These are phyloP conservation scores for Populus pruinosa DNA, from an alignment of 345 rosid genomes.

Conservation along the genomic window DNA sequence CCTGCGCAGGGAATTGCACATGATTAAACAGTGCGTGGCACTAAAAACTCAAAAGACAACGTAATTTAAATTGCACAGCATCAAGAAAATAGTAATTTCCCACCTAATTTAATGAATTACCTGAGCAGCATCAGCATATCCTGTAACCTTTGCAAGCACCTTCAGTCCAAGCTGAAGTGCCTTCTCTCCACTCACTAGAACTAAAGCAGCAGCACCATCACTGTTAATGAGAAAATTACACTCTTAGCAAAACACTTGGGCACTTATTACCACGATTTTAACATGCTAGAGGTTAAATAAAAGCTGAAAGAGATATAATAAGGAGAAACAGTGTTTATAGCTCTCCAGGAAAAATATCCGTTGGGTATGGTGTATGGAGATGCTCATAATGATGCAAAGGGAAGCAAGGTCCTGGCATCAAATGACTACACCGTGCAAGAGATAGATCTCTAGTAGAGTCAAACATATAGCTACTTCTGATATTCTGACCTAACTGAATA, in stretches of 20 bases:
- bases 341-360: background rate
- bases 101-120: slow-evolving; percentile 32
- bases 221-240: slow-evolving; percentile 38
- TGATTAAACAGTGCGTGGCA: slow-evolving; percentile 11
- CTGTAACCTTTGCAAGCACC: slow-evolving; percentile 74
- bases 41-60: slow-evolving; percentile 5
- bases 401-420: background rate
- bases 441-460: background rate
- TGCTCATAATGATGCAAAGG: background rate
- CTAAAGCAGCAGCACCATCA: slow-evolving; percentile 96
- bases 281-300: background rate
- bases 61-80: background rate
- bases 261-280: background rate
- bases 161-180: slow-evolving; percentile 73
- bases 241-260: slow-evolving; percentile 11
- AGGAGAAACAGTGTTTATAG: background rate
- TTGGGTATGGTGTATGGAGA: background rate
- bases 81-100: background rate
- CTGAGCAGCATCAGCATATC: slow-evolving; percentile 97
- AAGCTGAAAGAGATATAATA: background rate
- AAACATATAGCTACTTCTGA: background rate
- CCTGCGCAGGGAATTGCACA: slow-evolving; percentile 46
- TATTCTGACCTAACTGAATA: background rate
- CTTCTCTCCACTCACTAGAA: slow-evolving; percentile 85
- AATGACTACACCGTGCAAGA: background rate